Evolutionary conservation across 768 basidiomycete species (phyloP), one percentile per base, ranked within the genome.

Genomic region (Lactarius trivialis): DNA sequence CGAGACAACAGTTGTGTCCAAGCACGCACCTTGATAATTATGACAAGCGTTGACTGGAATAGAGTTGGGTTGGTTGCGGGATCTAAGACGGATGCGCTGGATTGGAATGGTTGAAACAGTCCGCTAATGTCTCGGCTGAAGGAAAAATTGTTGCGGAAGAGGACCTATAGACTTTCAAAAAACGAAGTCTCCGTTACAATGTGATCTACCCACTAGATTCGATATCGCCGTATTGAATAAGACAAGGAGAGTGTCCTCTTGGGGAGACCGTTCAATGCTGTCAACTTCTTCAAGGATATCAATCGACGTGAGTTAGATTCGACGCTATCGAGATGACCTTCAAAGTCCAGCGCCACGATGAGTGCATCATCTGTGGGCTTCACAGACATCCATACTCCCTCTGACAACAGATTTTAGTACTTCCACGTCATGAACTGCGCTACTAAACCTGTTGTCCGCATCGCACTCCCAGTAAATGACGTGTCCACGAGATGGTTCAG

Each of bases 331-430:
- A 56, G 8, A 17, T 52, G 14, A 78, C 85, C 85, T 77, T 86
- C 85, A 37, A 86, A 86, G 63, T 86, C 85, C 6, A 86, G 76
- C 2, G 85, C 78, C 0, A 86, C 83, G 7, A 86, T 73, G 14
- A 86, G 67, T 0, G 71, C 71, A 24, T 83, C 78, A 53, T 79
- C 73, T 0, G 84, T 85, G 0, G 85, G 85, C 2, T 84, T 84
- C 5, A 83, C 82, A 0, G 84, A 85, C 78, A 85, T 79, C 85
- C 85, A 85, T 2, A 85, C 82, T 6, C 84, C 84, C 73, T 84
- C 82, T 68, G 66, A 26, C 8, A 8, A 8, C 19, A 48, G 37
- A 57, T 26, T 0, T 41, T 15, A 56, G 24, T 36, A 53, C 19
- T 33, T 48, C 4, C 9, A 53, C 32, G n/a, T 21, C 4, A 12